Evolutionary conservation across 305 asterid genomes (phyloP).

Genomic region (Solanum hybrid): DNA sequence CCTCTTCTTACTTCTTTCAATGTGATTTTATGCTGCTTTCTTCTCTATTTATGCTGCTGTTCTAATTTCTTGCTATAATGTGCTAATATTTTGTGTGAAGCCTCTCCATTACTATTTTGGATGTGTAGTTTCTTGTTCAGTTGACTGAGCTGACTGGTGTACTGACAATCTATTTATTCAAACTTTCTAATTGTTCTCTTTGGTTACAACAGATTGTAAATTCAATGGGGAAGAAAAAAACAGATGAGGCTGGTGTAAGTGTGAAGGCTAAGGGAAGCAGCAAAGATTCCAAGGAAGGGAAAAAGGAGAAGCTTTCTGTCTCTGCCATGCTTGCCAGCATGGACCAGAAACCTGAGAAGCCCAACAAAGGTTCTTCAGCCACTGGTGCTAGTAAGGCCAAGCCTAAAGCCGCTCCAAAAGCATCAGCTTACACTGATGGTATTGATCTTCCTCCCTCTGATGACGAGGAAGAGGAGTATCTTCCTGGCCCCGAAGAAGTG

Average conservation of each 20-base stretch:
- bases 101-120: not conserved
- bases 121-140: not conserved
- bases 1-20: not conserved
- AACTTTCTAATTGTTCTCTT: not conserved
- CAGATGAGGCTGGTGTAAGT: constrained; percentile 43
- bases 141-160: not conserved
- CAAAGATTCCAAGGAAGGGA: not conserved
- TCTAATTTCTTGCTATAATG: not conserved
- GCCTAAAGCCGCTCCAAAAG: not conserved
- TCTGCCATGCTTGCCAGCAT: not conserved
- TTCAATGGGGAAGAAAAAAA: constrained; percentile 68
- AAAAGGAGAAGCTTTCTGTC: not conserved
- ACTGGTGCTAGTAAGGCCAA: not conserved
- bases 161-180: not conserved
- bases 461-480: not conserved
- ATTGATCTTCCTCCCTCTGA: not conserved
- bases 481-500: not conserved
- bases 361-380: not conserved
- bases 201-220: not conserved
- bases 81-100: not conserved
- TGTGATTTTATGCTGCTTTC: not conserved
- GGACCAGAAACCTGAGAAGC: not conserved
- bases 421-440: not conserved
- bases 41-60: not conserved
- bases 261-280: not conserved